phyloP scores from a whole-genome alignment of 2,329 filamentous ascomycete genomes.

The Daldinia sp. region DNA sequence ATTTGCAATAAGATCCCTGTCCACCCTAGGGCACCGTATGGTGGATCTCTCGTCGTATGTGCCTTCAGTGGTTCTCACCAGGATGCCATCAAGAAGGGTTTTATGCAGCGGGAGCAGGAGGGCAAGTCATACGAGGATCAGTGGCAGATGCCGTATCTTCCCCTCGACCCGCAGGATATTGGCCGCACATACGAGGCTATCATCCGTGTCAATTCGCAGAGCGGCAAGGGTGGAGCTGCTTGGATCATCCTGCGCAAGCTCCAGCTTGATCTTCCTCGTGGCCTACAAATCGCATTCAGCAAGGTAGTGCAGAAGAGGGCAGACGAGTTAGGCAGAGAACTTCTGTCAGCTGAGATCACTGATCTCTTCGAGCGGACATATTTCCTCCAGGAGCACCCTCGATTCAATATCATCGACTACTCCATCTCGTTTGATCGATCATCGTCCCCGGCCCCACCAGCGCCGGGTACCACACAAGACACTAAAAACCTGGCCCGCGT shows the following conservation, averaged over 20 bases:
- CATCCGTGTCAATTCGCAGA: slow-evolving; percentile 97
- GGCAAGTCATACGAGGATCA: slow-evolving; percentile 71
- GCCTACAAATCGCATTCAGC: slow-evolving; percentile 91
- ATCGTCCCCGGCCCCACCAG: slow-evolving; percentile 75
- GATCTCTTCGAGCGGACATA: slow-evolving; percentile 90
- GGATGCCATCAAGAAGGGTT: slow-evolving; percentile 95
- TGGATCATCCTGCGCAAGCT: slow-evolving; percentile 94
- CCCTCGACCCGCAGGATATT: slow-evolving; percentile 92
- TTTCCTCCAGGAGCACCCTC: slow-evolving; percentile 83
- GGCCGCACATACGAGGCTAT: slow-evolving; percentile 97
- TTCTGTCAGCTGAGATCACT: slow-evolving; percentile 85
- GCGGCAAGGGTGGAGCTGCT: slow-evolving; percentile 92
- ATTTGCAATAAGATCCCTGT: slow-evolving; percentile 95
- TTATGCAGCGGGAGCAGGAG: slow-evolving; percentile 75
- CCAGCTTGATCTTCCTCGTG: slow-evolving; percentile 91
- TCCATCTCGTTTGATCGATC: slow-evolving; percentile 88
- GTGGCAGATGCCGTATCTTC: slow-evolving; percentile 93
- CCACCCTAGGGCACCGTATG: slow-evolving; percentile 90
- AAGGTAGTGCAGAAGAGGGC: slow-evolving; percentile 85
- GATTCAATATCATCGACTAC: slow-evolving; percentile 91
- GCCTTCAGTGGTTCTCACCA: slow-evolving; percentile 94
- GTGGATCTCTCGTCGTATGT: slow-evolving; percentile 89
- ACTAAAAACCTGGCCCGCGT: slow-evolving; percentile 82
- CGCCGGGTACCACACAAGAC: slow-evolving; percentile 77
- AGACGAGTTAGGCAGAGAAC: slow-evolving; percentile 84